Conservation (phyloP, 169 alveolate genomes). For the Plasmodium vivax region DNA sequence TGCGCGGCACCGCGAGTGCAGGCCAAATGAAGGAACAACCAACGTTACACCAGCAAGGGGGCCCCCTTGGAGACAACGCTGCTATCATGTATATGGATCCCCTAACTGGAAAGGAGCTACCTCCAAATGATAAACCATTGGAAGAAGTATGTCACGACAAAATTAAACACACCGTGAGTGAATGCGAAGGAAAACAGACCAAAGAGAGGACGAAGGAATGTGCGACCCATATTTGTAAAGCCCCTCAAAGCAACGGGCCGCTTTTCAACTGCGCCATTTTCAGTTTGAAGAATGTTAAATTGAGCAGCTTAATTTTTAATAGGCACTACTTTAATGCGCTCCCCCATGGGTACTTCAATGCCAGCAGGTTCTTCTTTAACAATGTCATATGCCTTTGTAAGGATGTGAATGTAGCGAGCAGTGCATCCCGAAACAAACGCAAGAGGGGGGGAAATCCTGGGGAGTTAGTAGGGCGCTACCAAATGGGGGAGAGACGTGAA, state of each 20-base stretch:
- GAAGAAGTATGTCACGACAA: neutral
- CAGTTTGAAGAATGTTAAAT: constrained; percentile 21
- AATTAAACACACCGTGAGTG: neutral
- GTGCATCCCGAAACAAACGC: neutral
- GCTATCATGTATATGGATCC: neutral
- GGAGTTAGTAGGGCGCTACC: neutral
- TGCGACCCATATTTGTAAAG: neutral
- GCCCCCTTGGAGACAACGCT: neutral
- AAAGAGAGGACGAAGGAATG: neutral
- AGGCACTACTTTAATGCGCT: neutral
- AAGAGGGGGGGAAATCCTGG: neutral
- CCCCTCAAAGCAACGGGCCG: neutral
- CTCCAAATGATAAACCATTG: neutral
- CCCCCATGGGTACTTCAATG: constrained; percentile 1
- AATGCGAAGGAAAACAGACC: neutral
- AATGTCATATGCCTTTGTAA: constrained; percentile 54
- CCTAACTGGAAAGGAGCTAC: neutral
- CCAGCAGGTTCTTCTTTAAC: constrained; percentile 52
- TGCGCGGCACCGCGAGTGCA: neutral
- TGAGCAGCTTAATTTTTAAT: constrained; percentile 37
- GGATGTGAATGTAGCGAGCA: neutral
- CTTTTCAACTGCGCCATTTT: constrained; percentile 42
- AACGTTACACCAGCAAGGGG: neutral
- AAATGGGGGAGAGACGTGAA: neutral
- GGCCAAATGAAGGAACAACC: neutral